Conservation (phyloP, 2,329 filamentous ascomycete genomes). For the Pezicula carpinea region DNA sequence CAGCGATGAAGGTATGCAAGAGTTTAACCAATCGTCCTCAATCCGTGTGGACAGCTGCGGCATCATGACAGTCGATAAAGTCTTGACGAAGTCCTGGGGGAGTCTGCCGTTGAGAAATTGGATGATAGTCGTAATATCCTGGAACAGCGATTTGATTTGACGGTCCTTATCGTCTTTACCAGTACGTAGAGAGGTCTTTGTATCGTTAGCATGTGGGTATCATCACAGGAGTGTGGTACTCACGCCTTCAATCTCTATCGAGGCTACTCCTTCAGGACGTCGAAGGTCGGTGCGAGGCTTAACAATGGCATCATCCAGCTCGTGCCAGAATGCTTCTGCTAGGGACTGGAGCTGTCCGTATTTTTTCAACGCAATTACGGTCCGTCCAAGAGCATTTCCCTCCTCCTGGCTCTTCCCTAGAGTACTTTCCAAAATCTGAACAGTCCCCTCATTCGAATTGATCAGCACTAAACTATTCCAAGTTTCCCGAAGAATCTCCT, state of each 20-base stretch:
- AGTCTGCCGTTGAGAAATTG: slow-evolving; percentile 47
- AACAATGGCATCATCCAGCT: no score
- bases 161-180: slow-evolving; percentile 36
- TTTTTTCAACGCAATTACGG: slow-evolving; percentile 28
- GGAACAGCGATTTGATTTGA: slow-evolving; percentile 46
- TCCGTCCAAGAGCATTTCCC: neutral
- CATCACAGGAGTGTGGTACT: neutral
- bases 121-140: slow-evolving; percentile 48
- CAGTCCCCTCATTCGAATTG: slow-evolving; percentile 41
- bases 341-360: neutral
- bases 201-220: neutral
- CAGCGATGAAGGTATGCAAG: slow-evolving; percentile 70
- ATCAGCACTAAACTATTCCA: slow-evolving; percentile 67
- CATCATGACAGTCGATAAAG: slow-evolving; percentile 67
- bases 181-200: slow-evolving; percentile 39
- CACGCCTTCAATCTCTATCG: neutral
- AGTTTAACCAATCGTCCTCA: slow-evolving; percentile 69
- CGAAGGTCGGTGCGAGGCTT: no score
- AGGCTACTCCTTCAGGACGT: neutral
- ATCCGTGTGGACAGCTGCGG: slow-evolving; percentile 63
- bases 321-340: no score
- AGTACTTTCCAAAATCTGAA: neutral
- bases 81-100: slow-evolving; percentile 49
- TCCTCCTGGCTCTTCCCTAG: slow-evolving; percentile 6
- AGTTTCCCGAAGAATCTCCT: slow-evolving; percentile 60